Evolutionary conservation across 805 yeast species (phyloP), one percentile per base, ranked within the genome.

Genomic region (Helenozyma baotianmanensis): DNA sequence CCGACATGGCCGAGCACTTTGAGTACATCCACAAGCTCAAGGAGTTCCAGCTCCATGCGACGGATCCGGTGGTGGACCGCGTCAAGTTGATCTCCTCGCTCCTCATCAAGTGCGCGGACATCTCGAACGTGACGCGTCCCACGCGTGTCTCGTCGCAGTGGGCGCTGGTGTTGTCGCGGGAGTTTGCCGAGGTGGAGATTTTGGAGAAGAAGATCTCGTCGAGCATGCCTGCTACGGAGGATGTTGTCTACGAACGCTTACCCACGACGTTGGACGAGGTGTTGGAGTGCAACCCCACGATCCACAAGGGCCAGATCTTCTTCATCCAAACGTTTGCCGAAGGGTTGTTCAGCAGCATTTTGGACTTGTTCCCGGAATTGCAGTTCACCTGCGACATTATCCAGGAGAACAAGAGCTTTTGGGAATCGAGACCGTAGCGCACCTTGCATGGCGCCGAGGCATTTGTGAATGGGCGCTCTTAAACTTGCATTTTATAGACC

Each of bases 1-100:
- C 98, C 0, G 97, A 92, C 61, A 89, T 92, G 97, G 90, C 89
- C 0, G 72, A 76, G 49, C 98, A 92, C 64, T 76, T 75, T 44
- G 78, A 71, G 27, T 88, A 82, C 56, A 76, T 82, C 38, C 63
- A 66, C 22, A 65, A 72, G 46, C 65, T 88, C 47, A 62, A 62
- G 18, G 39, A 35, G 14, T 45, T 52, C 36, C 53, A 53, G 22
- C 43, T 47, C 17, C 32, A 43, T 23, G 30, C 48, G 14, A 37
- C 46, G 14, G 50, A 49, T n/a, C 47, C 48, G 21, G 21, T 29
- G 36, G 43, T 27, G 43, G 58, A 43, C 35, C 52, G 39, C 33
- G 55, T 48, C 39, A 64, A 42, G 36, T 68, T 83, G 43, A 59
- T 87, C 23, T 68, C 82, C 27, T 73, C 85, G 16, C 61, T 88